These are phyloP conservation scores for Dacryopinax primogenitus DNA, from an alignment of 768 basidiomycete species.

Conservation along the genomic window DNA sequence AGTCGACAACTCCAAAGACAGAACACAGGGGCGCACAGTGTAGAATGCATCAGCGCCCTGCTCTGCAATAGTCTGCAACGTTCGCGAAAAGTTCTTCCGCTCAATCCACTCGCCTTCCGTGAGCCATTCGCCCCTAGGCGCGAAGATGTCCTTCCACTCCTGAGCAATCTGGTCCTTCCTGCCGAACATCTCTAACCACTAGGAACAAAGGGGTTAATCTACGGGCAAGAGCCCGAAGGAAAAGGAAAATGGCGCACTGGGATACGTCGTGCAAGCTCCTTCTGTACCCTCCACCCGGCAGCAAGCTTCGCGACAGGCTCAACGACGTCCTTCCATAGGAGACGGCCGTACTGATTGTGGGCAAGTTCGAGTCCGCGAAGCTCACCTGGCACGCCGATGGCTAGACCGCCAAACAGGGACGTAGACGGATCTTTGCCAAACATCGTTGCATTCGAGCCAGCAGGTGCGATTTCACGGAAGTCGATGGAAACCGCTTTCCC, in stretches of 20 bases:
- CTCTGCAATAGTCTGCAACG: conserved; percentile 57
- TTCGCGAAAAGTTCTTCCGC: conserved; percentile 62
- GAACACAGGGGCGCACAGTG: conserved; percentile 33
- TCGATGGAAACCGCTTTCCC: conserved; percentile 48
- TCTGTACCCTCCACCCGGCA: conserved; percentile 62
- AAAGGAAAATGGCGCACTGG: conserved; percentile 34
- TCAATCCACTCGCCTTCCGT: conserved; percentile 61
- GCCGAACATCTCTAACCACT: conserved; percentile 24
- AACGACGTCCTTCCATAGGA: conserved; percentile 69
- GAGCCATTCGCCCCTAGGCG: conserved; percentile 57
- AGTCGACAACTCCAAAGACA: conserved; percentile 16
- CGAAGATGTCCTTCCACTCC: conserved; percentile 75
- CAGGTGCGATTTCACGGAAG: conserved; percentile 80
- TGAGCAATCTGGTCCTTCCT: conserved; percentile 24
- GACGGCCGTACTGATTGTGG: conserved; percentile 63
- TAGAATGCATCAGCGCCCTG: conserved; percentile 78
- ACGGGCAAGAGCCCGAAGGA: neutral
- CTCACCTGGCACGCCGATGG: conserved; percentile 88
- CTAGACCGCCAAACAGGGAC: conserved; percentile 61
- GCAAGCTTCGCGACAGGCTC: conserved; percentile 65
- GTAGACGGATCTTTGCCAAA: conserved; percentile 42
- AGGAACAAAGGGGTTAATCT: neutral
- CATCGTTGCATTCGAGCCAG: conserved; percentile 62
- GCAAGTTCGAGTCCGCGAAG: conserved; percentile 75
- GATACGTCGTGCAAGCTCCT: conserved; percentile 62